Conservation (phyloP, 116 monocot species). For the Trichopus zeylanicus region DNA sequence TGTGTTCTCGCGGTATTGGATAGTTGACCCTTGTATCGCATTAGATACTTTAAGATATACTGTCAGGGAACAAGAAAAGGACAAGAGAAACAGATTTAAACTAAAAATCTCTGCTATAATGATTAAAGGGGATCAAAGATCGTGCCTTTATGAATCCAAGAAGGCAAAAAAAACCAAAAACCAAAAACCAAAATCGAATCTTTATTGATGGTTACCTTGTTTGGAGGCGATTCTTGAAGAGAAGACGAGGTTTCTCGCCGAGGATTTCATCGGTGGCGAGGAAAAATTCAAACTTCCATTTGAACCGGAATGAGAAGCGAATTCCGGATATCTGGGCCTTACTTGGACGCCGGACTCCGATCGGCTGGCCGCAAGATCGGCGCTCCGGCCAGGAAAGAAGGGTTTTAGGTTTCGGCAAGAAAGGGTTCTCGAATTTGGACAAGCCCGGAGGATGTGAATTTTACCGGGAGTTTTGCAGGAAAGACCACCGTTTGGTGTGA, state of each 20-base stretch:
- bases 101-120: background rate
- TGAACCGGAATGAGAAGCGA: background rate
- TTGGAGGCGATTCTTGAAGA: background rate
- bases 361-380: too few relatives aligned
- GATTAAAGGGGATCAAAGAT: background rate
- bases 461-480: too few relatives aligned
- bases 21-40: constrained; percentile 5
- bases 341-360: too few relatives aligned
- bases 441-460: too few relatives aligned
- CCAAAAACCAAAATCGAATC: too few relatives aligned
- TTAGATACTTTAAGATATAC: constrained; percentile 13
- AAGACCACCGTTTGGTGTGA: too few relatives aligned
- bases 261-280: background rate
- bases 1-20: constrained; percentile 18
- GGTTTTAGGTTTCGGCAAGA: background rate
- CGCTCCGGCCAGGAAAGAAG: background rate
- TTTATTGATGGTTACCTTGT: background rate
- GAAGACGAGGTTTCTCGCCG: background rate
- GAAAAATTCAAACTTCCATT: background rate
- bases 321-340: too few relatives aligned
- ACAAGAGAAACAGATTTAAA: background rate
- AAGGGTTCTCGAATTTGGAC: too few relatives aligned
- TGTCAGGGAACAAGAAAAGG: constrained; percentile 11
- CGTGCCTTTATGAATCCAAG: background rate
- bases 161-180: background rate